These are phyloP conservation scores for Ceratocystis albifundus DNA, from an alignment of 2,329 filamentous ascomycete species.

Conservation along the genomic window DNA sequence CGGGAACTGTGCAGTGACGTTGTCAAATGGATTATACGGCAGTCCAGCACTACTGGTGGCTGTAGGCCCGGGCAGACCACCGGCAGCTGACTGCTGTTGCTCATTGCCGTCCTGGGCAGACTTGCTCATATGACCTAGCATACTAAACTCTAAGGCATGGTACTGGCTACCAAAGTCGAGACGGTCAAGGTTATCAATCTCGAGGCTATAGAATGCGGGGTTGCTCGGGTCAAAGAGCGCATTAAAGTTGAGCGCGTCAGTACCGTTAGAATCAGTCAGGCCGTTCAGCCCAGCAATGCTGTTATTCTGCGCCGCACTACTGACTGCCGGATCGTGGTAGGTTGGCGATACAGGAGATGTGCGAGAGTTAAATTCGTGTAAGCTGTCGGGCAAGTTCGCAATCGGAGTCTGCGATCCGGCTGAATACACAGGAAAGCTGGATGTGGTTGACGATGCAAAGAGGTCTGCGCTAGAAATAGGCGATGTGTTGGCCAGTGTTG, in stretches of 20 bases:
- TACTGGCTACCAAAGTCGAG: conserved; percentile 79
- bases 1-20: conserved; percentile 26
- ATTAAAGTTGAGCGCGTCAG: conserved; percentile 42
- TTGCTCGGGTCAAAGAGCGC: conserved; percentile 81
- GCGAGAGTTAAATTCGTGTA: conserved; percentile 48
- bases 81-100: conserved; percentile 35
- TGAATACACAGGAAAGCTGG: conserved; percentile 43
- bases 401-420: conserved; percentile 36
- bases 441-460: conserved; percentile 38
- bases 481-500: conserved; percentile 37
- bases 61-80: neutral
- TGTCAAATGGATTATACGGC: conserved; percentile 16
- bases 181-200: conserved; percentile 72
- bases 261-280: conserved; percentile 40
- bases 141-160: conserved; percentile 87
- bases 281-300: conserved; percentile 38
- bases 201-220: conserved; percentile 87
- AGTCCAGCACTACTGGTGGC: neutral
- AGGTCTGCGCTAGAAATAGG: conserved; percentile 35
- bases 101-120: conserved; percentile 23
- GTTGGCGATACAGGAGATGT: conserved; percentile 64
- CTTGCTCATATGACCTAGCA: conserved; percentile 81
- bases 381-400: conserved; percentile 36
- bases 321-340: conserved; percentile 40
- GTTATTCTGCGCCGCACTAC: conserved; percentile 32